A percentile compares a stretch with the other conserved stretches of the same genome.
Evolutionary conservation across 2,329 filamentous ascomycete species (phyloP).

Genomic region (Aureobasidium uvarum): DNA sequence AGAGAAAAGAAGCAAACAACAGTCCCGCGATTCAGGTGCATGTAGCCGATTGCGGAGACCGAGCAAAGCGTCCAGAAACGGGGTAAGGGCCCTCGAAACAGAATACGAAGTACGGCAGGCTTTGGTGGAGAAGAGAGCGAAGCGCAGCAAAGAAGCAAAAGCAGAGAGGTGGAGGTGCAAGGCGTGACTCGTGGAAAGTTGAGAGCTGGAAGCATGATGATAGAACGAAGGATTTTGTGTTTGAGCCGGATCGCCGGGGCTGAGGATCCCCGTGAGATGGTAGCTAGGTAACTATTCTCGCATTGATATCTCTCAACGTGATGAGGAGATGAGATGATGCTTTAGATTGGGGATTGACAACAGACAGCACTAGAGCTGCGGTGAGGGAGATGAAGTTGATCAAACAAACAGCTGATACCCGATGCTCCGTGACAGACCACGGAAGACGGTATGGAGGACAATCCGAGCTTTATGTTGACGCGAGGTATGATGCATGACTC

Average conservation of each 20-base stretch:
- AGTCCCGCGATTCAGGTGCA: constrained; percentile 1
- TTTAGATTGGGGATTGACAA: neutral
- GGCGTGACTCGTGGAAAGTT: constrained; percentile 8
- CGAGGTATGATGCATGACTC: constrained; percentile 25
- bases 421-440: neutral
- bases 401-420: constrained; percentile 19
- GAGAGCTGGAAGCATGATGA: constrained; percentile 3
- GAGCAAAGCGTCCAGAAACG: neutral
- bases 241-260: constrained; percentile 14
- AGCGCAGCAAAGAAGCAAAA: constrained; percentile 10
- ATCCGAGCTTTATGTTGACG: constrained; percentile 14
- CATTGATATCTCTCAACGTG: neutral
- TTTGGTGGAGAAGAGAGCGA: neutral
- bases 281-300: neutral
- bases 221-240: constrained; percentile 11
- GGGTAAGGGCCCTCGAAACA: neutral
- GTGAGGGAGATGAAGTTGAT: constrained; percentile 9
- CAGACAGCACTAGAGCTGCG: neutral
- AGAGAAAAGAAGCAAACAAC: constrained; percentile 21
- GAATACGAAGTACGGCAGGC: neutral
- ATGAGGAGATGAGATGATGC: constrained; percentile 15
- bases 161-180: neutral
- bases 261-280: constrained; percentile 10
- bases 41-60: constrained; percentile 10
- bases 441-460: constrained; percentile 6